Conservation (phyloP, 2,329 filamentous ascomycete genomes). For the Hypoxylon sp. region DNA sequence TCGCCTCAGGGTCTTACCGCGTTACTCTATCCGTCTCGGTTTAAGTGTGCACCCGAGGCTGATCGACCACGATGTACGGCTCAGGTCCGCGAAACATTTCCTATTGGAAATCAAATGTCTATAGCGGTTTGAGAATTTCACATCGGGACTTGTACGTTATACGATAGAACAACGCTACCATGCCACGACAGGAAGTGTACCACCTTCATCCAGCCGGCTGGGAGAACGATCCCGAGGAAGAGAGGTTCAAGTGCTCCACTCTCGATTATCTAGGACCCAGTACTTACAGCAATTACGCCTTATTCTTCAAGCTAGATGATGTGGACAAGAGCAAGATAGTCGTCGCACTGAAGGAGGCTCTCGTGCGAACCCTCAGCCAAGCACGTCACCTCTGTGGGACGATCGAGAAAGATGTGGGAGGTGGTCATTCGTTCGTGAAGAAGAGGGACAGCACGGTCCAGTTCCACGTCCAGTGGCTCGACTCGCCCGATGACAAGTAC, state of each 20-base stretch:
- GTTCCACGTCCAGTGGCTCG: slow-evolving; percentile 49
- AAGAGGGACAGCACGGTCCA: slow-evolving; percentile 34
- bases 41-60: too few relatives aligned
- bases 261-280: slow-evolving; percentile 4
- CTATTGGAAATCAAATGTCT: too few relatives aligned
- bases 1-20: too few relatives aligned
- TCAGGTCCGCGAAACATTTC: too few relatives aligned
- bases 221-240: slow-evolving; percentile 6
- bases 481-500: slow-evolving; percentile 40
- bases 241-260: slow-evolving; percentile 1
- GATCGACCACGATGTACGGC: too few relatives aligned
- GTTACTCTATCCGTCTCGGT: too few relatives aligned
- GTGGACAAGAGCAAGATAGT: slow-evolving; percentile 15
- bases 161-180: not conserved
- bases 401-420: slow-evolving; percentile 48
- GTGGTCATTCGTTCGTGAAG: slow-evolving; percentile 48
- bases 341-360: slow-evolving; percentile 44
- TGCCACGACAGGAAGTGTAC: not conserved
- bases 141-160: too few relatives aligned
- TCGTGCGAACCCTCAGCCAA: slow-evolving; percentile 49
- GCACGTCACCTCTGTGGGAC: slow-evolving; percentile 48
- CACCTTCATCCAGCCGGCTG: slow-evolving; percentile 3
- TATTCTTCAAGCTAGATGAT: slow-evolving; percentile 7
- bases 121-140: too few relatives aligned
- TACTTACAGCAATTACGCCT: not conserved